phyloP scores from a whole-genome alignment of 2,329 filamentous ascomycete genomes.

The Sclerotiophoma versabilis region DNA sequence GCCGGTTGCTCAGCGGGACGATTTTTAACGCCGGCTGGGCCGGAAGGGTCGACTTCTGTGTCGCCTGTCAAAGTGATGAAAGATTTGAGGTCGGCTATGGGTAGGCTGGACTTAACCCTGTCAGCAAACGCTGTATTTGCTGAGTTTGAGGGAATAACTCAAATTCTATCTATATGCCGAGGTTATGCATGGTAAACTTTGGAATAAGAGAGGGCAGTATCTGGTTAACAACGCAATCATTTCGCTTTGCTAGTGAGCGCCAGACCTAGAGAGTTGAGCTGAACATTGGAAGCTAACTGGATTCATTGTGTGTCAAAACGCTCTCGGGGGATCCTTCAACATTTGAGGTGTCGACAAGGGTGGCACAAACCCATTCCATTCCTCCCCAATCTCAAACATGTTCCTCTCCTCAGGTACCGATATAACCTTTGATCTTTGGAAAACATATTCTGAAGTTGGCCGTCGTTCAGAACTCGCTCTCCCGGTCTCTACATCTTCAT shows the following conservation, averaged over 20 bases:
- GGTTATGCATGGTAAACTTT: too few species aligned
- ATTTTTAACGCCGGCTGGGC: too few species aligned
- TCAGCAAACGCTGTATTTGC: too few species aligned
- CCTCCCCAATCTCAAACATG: conserved; percentile 27
- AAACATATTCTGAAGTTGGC: conserved; percentile 34
- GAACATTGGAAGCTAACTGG: not conserved
- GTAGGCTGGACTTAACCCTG: too few species aligned
- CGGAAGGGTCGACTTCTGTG: too few species aligned
- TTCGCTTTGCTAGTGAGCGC: not conserved
- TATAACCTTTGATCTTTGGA: conserved; percentile 38
- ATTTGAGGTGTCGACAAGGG: conserved; percentile 28
- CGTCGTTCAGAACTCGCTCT: conserved; percentile 21
- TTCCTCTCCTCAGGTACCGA: conserved; percentile 33
- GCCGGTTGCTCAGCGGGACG: too few species aligned
- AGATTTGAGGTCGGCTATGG: too few species aligned
- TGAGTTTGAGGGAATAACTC: too few species aligned
- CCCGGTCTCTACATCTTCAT: conserved; percentile 19
- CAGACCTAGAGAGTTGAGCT: not conserved
- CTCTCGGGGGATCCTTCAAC: conserved; percentile 14
- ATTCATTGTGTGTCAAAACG: conserved; percentile 13
- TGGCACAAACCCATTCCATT: conserved; percentile 34
- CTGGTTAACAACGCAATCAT: too few species aligned
- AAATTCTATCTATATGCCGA: too few species aligned
- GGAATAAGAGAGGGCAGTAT: too few species aligned
- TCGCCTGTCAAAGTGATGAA: too few species aligned